Conservation (phyloP, 495 filamentous ascomycete species). For the Penicillium waksmanii region DNA sequence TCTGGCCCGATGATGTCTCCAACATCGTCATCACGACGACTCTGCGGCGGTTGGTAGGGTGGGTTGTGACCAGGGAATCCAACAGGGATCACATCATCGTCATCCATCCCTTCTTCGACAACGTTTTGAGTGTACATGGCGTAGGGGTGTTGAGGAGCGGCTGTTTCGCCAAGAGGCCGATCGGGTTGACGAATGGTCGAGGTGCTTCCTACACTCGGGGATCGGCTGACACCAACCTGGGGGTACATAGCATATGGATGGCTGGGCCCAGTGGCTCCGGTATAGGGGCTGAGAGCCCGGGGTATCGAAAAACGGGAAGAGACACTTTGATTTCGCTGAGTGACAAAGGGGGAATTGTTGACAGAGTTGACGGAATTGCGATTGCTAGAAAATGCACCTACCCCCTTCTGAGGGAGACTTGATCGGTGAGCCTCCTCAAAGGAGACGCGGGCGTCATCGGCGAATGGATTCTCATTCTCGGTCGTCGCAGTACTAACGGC, state of each 20-base stretch:
- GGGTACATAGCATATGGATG: constrained; percentile 61
- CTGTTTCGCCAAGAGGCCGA: constrained; percentile 61
- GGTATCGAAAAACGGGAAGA: constrained; percentile 49
- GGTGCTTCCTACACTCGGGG: constrained; percentile 65
- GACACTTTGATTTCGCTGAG: constrained; percentile 46
- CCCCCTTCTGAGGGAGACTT: constrained; percentile 45
- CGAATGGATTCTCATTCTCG: constrained; percentile 48
- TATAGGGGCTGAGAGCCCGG: constrained; percentile 56
- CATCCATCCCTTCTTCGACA: constrained; percentile 53
- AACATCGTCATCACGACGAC: constrained; percentile 81
- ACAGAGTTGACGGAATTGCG: constrained; percentile 40
- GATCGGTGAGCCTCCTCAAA: constrained; percentile 43
- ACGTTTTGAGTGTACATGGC: constrained; percentile 82
- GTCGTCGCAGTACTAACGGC: constrained; percentile 28
- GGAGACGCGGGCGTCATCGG: constrained; percentile 45
- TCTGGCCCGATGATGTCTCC: constrained; percentile 87
- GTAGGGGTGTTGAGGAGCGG: constrained; percentile 85
- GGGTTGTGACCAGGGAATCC: constrained; percentile 72
- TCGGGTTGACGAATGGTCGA: constrained; percentile 62
- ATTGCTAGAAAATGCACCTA: constrained; percentile 35
- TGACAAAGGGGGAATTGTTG: constrained; percentile 35
- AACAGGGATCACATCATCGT: constrained; percentile 60
- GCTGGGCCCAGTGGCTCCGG: constrained; percentile 57
- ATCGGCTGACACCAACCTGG: constrained; percentile 59
- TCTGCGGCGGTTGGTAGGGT: constrained; percentile 69